A percentile compares a stretch with the other conserved stretches of the same genome.
phyloP scores from a whole-genome alignment of 2,329 filamentous ascomycete species.

The Claviceps paspali region DNA sequence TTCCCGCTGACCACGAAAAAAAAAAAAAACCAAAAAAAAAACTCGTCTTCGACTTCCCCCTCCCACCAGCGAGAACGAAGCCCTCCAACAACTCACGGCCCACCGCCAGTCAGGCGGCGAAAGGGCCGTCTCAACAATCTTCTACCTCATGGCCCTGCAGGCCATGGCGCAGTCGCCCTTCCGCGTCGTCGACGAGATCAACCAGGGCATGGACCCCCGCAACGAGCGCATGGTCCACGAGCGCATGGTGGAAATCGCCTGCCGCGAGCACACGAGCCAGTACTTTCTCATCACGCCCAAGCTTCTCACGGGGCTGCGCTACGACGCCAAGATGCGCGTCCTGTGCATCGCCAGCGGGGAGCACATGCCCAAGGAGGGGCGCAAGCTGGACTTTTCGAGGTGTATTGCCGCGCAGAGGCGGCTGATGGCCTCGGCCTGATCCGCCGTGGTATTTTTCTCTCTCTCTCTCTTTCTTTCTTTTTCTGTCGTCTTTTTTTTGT shows the following conservation, averaged over 20 bases:
- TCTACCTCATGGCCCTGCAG: slow-evolving; percentile 97
- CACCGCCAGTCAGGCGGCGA: slow-evolving; percentile 95
- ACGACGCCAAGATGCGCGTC: slow-evolving; percentile 82
- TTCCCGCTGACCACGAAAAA: no score
- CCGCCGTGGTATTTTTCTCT: no score
- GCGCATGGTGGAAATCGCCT: slow-evolving; percentile 96
- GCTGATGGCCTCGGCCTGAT: slow-evolving; percentile 20
- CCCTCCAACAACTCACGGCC: slow-evolving; percentile 69
- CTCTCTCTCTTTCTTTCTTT: no score
- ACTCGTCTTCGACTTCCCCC: no score
- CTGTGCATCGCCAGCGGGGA: slow-evolving; percentile 90
- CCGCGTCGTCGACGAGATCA: slow-evolving; percentile 98
- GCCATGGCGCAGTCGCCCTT: slow-evolving; percentile 88
- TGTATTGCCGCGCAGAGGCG: slow-evolving; percentile 28
- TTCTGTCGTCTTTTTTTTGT: background rate
- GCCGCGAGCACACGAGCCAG: slow-evolving; percentile 60
- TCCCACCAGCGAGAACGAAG: slow-evolving; percentile 71
- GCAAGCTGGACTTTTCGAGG: slow-evolving; percentile 32
- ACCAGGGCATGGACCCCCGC: slow-evolving; percentile 97
- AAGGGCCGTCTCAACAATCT: slow-evolving; percentile 90
- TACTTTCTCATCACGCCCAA: slow-evolving; percentile 99
- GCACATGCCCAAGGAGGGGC: slow-evolving; percentile 41
- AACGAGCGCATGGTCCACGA: slow-evolving; percentile 98
- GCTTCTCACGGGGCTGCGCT: slow-evolving; percentile 69
- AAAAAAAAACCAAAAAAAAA: no score